Conservation (phyloP, 331 rosid genomes). For the Spiraea crenata region DNA sequence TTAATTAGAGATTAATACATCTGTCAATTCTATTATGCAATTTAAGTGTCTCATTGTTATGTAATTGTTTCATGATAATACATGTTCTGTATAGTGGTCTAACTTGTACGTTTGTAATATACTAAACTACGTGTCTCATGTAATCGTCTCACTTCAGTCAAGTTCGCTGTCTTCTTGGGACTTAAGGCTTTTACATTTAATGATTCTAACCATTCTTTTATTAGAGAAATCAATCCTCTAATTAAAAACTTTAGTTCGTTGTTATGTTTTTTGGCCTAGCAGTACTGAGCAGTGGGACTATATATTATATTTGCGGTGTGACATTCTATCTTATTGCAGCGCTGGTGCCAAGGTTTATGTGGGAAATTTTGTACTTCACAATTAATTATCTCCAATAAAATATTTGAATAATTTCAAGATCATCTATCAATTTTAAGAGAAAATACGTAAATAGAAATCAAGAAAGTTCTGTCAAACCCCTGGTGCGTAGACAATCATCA, state of each 20-base stretch:
- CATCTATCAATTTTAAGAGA: neutral
- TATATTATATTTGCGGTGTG: neutral
- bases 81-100: no score
- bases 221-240: neutral
- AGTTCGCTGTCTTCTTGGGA: no score
- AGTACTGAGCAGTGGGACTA: neutral
- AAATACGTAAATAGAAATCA: neutral
- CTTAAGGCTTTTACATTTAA: no score
- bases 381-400: neutral
- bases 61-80: no score
- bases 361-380: neutral
- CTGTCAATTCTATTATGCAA: no score
- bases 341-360: neutral
- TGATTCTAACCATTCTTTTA: no score
- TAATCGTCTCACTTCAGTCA: no score
- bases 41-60: no score
- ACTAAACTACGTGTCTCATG: no score
- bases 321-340: constrained; percentile 3
- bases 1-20: neutral
- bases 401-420: neutral
- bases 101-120: no score
- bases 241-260: neutral
- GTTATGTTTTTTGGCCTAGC: neutral
- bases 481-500: no score
- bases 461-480: no score